These are phyloP conservation scores for Biancaea sappan DNA, from an alignment of 306 rosid genomes.

Conservation along the genomic window DNA sequence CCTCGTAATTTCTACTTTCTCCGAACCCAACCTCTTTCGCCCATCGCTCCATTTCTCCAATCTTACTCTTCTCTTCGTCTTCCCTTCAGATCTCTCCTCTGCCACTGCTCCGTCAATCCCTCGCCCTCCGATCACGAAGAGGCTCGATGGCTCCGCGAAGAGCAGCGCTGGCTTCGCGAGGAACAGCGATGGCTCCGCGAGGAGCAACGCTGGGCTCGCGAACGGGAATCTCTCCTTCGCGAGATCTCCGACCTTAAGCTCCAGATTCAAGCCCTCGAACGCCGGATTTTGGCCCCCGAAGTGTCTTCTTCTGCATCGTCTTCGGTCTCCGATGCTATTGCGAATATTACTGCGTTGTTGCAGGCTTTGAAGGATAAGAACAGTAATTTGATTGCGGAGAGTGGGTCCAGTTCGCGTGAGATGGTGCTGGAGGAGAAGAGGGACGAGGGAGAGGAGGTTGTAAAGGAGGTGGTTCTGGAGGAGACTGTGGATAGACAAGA, in stretches of 20 bases:
- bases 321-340: conserved; percentile 48
- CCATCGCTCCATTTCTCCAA: conserved; percentile 11
- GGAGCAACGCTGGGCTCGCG: conserved; percentile 72
- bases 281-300: conserved; percentile 37
- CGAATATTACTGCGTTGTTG: conserved; percentile 53
- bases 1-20: neutral
- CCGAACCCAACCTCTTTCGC: neutral
- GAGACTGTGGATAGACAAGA: conserved; percentile 26
- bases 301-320: conserved; percentile 37
- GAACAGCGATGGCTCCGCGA: conserved; percentile 87
- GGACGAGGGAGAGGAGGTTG: conserved; percentile 35
- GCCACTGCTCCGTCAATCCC: conserved; percentile 36
- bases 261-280: conserved; percentile 60
- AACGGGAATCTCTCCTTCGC: conserved; percentile 70
- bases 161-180: conserved; percentile 87
- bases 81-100: conserved; percentile 38
- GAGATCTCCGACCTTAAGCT: conserved; percentile 68
- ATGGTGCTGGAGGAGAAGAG: conserved; percentile 49
- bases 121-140: conserved; percentile 54
- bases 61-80: conserved; percentile 35
- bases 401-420: conserved; percentile 45
- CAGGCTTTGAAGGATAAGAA: conserved; percentile 72
- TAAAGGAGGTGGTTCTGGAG: conserved; percentile 51
- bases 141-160: conserved; percentile 81
- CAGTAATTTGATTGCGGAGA: conserved; percentile 49